These are phyloP conservation scores for Coemansia sp. DNA, from an alignment of 192 early-diverging fungal species.

Conservation along the genomic window DNA sequence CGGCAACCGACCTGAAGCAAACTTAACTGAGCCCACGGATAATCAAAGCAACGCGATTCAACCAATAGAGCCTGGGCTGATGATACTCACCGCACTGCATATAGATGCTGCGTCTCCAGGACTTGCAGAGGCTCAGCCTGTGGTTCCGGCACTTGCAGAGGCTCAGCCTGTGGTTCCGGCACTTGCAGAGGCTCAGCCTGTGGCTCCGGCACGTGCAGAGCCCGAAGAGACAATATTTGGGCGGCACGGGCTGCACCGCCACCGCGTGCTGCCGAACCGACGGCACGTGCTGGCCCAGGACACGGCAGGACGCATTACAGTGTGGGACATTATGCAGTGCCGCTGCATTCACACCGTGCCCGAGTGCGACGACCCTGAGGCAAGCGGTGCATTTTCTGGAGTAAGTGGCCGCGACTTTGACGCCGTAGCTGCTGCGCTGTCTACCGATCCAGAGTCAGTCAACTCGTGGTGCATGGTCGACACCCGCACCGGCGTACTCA, in stretches of 20 bases:
- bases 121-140: neutral
- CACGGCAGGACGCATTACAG: conserved; percentile 69
- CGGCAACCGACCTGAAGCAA: neutral
- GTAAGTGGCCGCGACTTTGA: conserved; percentile 49
- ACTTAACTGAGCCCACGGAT: neutral
- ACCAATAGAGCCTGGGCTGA: neutral
- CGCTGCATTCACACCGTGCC: conserved; percentile 54
- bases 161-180: neutral
- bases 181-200: neutral
- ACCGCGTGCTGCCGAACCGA: conserved; percentile 77
- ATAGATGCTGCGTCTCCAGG: too few species aligned
- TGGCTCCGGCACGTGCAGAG: neutral
- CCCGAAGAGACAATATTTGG: conserved; percentile 53
- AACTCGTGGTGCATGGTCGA: conserved; percentile 92
- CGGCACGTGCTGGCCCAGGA: conserved; percentile 85
- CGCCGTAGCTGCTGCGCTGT: conserved; percentile 19
- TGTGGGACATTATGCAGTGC: conserved; percentile 90
- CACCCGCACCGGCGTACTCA: conserved; percentile 83
- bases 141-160: neutral
- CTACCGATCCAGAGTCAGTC: conserved; percentile 66
- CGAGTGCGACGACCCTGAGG: conserved; percentile 56
- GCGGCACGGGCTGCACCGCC: conserved; percentile 64
- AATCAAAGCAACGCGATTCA: neutral
- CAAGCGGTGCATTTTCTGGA: conserved; percentile 45
- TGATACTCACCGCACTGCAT: neutral